A percentile compares a stretch with the other conserved stretches of the same genome.
phyloP scores from a whole-genome alignment of 805 yeast genomes.

The Candida oleophila region DNA sequence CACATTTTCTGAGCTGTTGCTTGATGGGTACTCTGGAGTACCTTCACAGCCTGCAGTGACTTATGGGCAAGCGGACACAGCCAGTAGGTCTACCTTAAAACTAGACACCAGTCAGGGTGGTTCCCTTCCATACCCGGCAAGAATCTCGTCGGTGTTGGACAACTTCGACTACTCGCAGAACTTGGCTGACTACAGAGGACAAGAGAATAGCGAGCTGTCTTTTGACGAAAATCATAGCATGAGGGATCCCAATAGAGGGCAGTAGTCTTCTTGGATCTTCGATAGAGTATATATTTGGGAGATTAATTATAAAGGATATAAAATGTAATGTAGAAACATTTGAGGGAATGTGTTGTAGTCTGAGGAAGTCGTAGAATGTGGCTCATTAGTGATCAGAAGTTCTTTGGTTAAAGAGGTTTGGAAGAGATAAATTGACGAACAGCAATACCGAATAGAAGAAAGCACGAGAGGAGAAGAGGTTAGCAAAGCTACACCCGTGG shows the following conservation, averaged over 20 bases:
- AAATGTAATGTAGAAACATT: no score
- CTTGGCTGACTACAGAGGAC: not conserved
- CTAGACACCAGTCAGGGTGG: not conserved
- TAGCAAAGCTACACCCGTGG: no score
- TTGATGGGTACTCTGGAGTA: not conserved
- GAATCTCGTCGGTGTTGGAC: constrained; percentile 3
- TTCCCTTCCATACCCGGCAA: constrained; percentile 3
- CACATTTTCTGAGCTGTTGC: not conserved
- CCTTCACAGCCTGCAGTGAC: not conserved
- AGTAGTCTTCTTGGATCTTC: no score
- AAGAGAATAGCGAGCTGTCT: not conserved
- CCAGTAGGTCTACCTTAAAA: not conserved
- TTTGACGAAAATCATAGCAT: not conserved
- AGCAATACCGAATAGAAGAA: no score
- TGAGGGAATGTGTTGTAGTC: no score
- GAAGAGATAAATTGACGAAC: no score
- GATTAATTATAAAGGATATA: no score
- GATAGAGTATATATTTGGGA: no score
- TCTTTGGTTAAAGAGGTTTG: no score
- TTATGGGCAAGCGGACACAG: not conserved
- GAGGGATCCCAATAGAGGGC: not conserved
- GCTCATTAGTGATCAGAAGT: no score
- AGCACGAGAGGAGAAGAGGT: no score
- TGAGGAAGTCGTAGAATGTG: no score
- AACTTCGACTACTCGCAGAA: not conserved